Evolutionary conservation across 495 filamentous ascomycete genomes (phyloP).

Genomic region (Cenococcum geophilum): DNA sequence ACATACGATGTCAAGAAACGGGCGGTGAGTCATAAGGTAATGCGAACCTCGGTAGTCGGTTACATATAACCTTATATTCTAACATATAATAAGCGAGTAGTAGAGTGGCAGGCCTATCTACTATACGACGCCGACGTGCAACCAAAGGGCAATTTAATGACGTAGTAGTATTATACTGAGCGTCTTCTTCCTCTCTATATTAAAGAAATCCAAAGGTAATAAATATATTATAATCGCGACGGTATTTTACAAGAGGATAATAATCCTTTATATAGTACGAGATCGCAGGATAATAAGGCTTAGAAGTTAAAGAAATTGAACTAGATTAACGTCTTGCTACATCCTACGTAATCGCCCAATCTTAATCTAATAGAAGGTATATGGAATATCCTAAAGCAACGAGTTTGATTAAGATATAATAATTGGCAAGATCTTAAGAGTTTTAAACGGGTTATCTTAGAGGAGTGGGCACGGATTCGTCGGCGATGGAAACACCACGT

Average conservation of each 20-base stretch:
- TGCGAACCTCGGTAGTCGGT: too few species aligned
- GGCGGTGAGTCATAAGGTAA: too few species aligned
- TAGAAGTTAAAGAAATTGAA: not conserved
- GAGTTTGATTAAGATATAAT: not conserved
- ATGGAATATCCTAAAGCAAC: not conserved
- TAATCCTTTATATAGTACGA: not conserved
- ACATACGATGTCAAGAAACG: too few species aligned
- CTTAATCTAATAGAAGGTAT: not conserved
- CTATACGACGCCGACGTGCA: not conserved
- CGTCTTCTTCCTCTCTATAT: not conserved
- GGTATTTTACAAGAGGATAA: not conserved
- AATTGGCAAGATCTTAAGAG: not conserved
- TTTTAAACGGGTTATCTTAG: not conserved
- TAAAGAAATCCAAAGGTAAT: not conserved
- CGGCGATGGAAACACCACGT: not conserved
- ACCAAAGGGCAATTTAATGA: not conserved
- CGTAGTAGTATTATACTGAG: not conserved
- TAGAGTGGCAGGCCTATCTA: not conserved
- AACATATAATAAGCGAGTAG: not conserved
- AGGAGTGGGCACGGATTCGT: not conserved
- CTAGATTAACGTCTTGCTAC: not conserved
- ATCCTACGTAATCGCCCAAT: not conserved
- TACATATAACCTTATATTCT: too few species aligned
- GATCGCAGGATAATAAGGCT: not conserved
- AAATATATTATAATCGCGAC: not conserved